Conservation (phyloP, 2,329 filamentous ascomycete species). For the Pseudopithomyces chartarum region DNA sequence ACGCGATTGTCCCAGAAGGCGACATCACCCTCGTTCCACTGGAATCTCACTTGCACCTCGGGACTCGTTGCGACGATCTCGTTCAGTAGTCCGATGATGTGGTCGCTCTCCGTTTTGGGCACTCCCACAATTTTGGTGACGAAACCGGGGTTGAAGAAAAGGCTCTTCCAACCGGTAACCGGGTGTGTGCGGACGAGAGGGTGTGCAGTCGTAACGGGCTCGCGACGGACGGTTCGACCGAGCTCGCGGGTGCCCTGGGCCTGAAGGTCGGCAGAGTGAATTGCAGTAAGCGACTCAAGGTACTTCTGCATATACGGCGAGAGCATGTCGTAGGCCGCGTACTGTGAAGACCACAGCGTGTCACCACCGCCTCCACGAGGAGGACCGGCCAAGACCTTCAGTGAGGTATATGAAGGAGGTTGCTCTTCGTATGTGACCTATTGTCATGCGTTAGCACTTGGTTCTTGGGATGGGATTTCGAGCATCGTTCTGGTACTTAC, state of each 20-base stretch:
- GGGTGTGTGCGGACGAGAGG: slow-evolving; percentile 65
- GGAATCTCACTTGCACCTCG: slow-evolving; percentile 71
- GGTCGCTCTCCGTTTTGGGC: slow-evolving; percentile 60
- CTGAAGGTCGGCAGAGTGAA: slow-evolving; percentile 61
- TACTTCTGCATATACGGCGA: slow-evolving; percentile 63
- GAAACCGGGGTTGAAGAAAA: slow-evolving; percentile 65
- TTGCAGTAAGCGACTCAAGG: slow-evolving; percentile 60
- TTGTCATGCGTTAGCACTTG: background rate
- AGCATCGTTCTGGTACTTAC: slow-evolving; percentile 39
- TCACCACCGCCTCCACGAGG: slow-evolving; percentile 61
- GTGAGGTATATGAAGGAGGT: slow-evolving; percentile 61
- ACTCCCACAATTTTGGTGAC: slow-evolving; percentile 64
- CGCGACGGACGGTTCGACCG: slow-evolving; percentile 58
- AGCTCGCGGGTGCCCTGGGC: slow-evolving; percentile 56
- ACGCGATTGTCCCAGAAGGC: slow-evolving; percentile 71
- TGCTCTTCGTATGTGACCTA: slow-evolving; percentile 63
- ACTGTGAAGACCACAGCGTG: slow-evolving; percentile 63
- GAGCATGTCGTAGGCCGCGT: slow-evolving; percentile 63
- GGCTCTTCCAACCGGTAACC: slow-evolving; percentile 65
- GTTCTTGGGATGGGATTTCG: background rate
- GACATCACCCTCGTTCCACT: slow-evolving; percentile 68
- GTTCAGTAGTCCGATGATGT: slow-evolving; percentile 58
- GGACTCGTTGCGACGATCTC: slow-evolving; percentile 63
- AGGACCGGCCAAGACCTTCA: slow-evolving; percentile 60
- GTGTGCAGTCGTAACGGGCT: slow-evolving; percentile 60